A percentile compares a stretch with the other conserved stretches of the same genome.
Evolutionary conservation across 208 protist species (phyloP).

Genomic region (Porcisia hertigi): DNA sequence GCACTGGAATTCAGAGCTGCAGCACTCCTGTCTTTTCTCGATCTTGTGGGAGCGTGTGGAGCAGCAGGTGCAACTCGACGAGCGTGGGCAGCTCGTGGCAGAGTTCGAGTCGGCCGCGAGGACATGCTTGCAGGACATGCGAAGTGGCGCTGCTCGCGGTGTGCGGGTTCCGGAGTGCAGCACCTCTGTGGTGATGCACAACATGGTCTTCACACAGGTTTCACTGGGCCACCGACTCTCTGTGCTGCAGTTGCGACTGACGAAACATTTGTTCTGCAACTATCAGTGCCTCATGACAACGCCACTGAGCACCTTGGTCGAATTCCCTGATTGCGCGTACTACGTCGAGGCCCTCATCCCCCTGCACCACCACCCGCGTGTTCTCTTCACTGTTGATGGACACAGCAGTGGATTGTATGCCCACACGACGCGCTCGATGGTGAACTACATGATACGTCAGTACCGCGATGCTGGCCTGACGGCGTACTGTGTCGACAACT

Average conservation of each 20-base stretch:
- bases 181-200: conserved; percentile 52
- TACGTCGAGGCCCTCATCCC: conserved; percentile 54
- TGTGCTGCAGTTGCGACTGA: conserved; percentile 35
- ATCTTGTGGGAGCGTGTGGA: conserved; percentile 28
- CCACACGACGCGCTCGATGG: background rate
- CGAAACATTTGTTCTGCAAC: conserved; percentile 22
- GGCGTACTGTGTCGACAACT: conserved; percentile 3
- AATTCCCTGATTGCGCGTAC: conserved; percentile 27
- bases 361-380: conserved; percentile 42
- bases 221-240: conserved; percentile 27
- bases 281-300: conserved; percentile 30
- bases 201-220: conserved; percentile 52
- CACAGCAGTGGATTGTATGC: conserved; percentile 10
- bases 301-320: conserved; percentile 37
- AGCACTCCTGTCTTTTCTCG: conserved; percentile 38
- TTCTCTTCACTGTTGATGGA: conserved; percentile 35
- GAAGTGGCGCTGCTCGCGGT: background rate
- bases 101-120: conserved; percentile 34
- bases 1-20: conserved; percentile 58
- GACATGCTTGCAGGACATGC: conserved; percentile 12
- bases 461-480: conserved; percentile 20
- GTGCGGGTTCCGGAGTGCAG: conserved; percentile 26
- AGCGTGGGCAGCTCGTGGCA: conserved; percentile 19
- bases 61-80: conserved; percentile 10
- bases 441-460: conserved; percentile 18